A percentile compares a stretch with the other conserved stretches of the same genome.
phyloP scores from a whole-genome alignment of 106 monocot species.

The Dendrobium nobile region DNA sequence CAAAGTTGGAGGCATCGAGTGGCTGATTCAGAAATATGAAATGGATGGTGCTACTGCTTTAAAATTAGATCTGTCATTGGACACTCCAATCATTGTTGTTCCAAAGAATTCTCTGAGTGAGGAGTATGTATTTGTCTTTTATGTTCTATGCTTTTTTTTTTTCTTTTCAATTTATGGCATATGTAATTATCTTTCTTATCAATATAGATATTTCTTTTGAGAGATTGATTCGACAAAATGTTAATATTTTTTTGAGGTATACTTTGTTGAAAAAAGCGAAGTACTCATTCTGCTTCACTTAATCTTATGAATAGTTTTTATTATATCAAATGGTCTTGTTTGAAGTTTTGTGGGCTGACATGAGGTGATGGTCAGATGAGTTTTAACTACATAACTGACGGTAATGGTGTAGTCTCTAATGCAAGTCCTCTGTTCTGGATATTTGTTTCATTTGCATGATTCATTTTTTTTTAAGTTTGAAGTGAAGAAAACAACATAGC shows the following conservation, averaged over 20 bases:
- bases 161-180: neutral
- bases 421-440: neutral
- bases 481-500: too few relatives aligned
- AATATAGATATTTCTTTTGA: neutral
- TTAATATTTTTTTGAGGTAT: neutral
- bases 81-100: constrained; percentile 83
- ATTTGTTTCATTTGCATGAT: neutral
- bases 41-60: constrained; percentile 75
- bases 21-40: constrained; percentile 95
- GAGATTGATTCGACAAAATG: neutral
- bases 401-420: neutral
- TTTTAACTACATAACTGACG: too few relatives aligned
- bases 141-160: neutral
- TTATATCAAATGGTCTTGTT: neutral
- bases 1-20: constrained; percentile 91
- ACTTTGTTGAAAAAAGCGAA: neutral
- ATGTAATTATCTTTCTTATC: neutral
- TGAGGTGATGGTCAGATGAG: neutral
- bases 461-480: neutral
- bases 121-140: constrained; percentile 40
- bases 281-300: neutral
- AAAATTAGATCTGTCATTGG: constrained; percentile 80
- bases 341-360: neutral
- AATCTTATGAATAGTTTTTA: neutral
- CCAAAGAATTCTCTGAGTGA: constrained; percentile 65